These are phyloP conservation scores for Aureobasidium subglaciale DNA, from an alignment of 2,329 filamentous ascomycete genomes.

Conservation along the genomic window DNA sequence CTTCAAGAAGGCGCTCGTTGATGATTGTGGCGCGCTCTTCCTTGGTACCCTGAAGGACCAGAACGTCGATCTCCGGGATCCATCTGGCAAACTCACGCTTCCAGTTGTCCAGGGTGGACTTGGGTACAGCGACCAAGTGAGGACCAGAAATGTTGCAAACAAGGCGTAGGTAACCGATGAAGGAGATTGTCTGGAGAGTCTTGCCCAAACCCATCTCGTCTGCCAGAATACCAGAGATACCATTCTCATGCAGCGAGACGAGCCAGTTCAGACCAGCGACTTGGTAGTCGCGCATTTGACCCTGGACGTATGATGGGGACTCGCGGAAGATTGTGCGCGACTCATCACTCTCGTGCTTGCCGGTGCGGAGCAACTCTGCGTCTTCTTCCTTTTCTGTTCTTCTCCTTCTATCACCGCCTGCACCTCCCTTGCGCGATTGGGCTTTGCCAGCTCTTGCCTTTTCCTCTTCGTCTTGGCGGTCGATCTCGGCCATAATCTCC, in stretches of 20 bases:
- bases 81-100: conserved; percentile 87
- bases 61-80: conserved; percentile 91
- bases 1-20: conserved; percentile 81
- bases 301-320: conserved; percentile 81
- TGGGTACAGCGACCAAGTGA: conserved; percentile 86
- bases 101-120: conserved; percentile 98
- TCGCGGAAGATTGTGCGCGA: conserved; percentile 90
- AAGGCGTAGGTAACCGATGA: conserved; percentile 89
- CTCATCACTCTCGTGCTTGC: conserved; percentile 70
- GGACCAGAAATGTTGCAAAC: conserved; percentile 84
- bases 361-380: conserved; percentile 76
- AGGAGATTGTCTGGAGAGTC: conserved; percentile 94
- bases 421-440: conserved; percentile 74
- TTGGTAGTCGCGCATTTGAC: conserved; percentile 94
- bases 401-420: conserved; percentile 67
- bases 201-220: conserved; percentile 99
- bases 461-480: conserved; percentile 77
- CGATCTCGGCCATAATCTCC: conserved; percentile 89
- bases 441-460: conserved; percentile 64
- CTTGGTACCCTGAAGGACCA: conserved; percentile 91
- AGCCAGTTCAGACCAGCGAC: conserved; percentile 95
- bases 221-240: conserved; percentile 94
- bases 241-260: conserved; percentile 94
- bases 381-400: conserved; percentile 97
- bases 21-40: conserved; percentile 86